Evolutionary conservation across 768 basidiomycete genomes (phyloP).

Genomic region (Russula griseocarnosa): DNA sequence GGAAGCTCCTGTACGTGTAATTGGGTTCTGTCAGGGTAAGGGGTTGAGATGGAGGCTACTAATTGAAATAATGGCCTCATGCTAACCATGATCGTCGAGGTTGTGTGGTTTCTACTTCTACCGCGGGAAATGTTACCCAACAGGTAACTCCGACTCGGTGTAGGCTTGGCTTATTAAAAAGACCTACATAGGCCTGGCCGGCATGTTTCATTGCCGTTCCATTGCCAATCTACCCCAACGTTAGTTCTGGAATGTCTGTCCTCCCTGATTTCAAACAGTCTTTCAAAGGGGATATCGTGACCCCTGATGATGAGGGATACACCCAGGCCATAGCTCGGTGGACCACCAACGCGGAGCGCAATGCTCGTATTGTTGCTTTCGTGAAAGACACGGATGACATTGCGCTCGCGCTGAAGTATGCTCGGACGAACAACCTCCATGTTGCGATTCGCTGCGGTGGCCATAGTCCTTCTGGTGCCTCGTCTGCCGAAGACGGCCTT

Average conservation of each 20-base stretch:
- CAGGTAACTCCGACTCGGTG: no score
- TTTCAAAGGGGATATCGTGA: constrained; percentile 46
- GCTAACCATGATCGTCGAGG: no score
- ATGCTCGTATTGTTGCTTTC: constrained; percentile 43
- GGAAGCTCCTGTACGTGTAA: constrained; percentile 30
- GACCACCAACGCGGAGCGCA: constrained; percentile 40
- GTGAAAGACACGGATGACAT: constrained; percentile 44
- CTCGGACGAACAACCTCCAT: constrained; percentile 36
- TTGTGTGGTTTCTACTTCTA: no score
- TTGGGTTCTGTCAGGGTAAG: not conserved
- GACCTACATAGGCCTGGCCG: no score
- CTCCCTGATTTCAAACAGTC: constrained; percentile 23
- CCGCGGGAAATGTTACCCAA: no score
- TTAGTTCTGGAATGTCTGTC: constrained; percentile 27
- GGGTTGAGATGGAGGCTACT: no score
- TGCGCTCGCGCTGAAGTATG: constrained; percentile 37
- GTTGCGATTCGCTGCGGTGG: constrained; percentile 49
- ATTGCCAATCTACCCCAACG: no score
- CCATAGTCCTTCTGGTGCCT: constrained; percentile 43
- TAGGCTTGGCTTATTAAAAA: no score
- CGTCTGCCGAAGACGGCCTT: constrained; percentile 46
- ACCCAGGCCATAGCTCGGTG: constrained; percentile 42
- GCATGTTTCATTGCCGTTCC: no score
- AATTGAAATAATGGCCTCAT: no score
- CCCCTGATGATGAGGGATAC: constrained; percentile 39